These are phyloP conservation scores for Eruca vesicaria DNA, from an alignment of 441 rosid species.

Conservation along the genomic window DNA sequence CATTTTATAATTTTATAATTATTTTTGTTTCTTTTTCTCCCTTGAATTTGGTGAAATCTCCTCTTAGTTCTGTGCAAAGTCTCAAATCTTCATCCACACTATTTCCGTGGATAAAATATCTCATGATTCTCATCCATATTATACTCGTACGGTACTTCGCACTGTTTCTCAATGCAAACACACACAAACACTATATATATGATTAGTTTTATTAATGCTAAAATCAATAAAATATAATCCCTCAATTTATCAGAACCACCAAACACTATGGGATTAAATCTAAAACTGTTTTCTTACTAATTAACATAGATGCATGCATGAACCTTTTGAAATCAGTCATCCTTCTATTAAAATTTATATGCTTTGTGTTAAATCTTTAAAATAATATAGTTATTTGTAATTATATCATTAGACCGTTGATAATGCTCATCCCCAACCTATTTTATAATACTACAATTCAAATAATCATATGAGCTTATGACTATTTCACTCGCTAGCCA, in stretches of 20 bases:
- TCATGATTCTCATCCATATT: too few species aligned
- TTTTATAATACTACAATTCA: neutral
- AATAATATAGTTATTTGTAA: too few species aligned
- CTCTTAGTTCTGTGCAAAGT: conserved; percentile 12
- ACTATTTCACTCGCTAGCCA: neutral
- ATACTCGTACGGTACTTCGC: too few species aligned
- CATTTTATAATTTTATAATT: conserved; percentile 4
- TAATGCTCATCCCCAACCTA: neutral
- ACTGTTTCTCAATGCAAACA: neutral
- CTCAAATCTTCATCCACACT: conserved; percentile 12
- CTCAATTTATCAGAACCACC: neutral
- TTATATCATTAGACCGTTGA: neutral
- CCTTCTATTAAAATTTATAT: neutral
- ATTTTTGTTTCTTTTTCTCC: neutral
- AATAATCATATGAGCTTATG: neutral
- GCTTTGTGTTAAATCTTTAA: neutral
- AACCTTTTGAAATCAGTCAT: neutral
- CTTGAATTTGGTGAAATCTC: conserved; percentile 18
- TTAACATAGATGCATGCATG: neutral
- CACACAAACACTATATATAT: neutral
- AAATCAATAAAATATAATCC: neutral
- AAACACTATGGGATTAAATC: neutral
- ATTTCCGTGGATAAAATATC: conserved; percentile 5
- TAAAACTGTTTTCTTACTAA: neutral
- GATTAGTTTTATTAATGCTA: neutral